A percentile compares a stretch with the other conserved stretches of the same genome.
Conservation (phyloP, 2,329 filamentous ascomycete genomes). For the Metarhizium album region DNA sequence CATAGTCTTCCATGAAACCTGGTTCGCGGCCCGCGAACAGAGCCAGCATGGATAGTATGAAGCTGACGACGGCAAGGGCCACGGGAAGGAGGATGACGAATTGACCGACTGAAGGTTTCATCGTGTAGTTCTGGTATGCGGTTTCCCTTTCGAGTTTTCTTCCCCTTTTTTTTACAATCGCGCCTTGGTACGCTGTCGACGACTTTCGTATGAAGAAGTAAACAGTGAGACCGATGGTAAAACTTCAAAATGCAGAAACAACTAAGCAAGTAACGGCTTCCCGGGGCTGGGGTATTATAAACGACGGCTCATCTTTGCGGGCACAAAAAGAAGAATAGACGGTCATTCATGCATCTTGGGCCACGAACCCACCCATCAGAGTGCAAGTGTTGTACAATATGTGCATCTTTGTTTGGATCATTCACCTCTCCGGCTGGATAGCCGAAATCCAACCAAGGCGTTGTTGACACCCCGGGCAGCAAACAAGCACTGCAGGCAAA, state of each 20-base stretch:
- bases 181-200: no score
- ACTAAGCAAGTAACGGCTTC: not conserved
- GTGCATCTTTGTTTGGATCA: not conserved
- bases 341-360: not conserved
- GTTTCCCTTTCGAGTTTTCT: not conserved
- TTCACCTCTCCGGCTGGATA: not conserved
- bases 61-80: slow-evolving; percentile 25
- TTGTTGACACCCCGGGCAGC: not conserved
- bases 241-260: not conserved
- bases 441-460: not conserved
- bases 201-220: not conserved
- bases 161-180: not conserved
- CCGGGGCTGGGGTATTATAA: not conserved
- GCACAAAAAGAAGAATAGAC: not conserved
- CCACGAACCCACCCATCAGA: not conserved
- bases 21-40: slow-evolving; percentile 29
- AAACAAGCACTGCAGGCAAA: not conserved
- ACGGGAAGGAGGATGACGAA: slow-evolving; percentile 26
- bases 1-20: slow-evolving; percentile 34
- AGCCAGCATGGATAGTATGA: slow-evolving; percentile 28
- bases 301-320: not conserved
- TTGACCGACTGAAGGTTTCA: not conserved
- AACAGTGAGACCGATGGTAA: not conserved
- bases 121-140: not conserved
- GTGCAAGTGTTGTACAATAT: no score